These are phyloP conservation scores for Mycena rosella DNA, from an alignment of 768 basidiomycete genomes.

Conservation along the genomic window DNA sequence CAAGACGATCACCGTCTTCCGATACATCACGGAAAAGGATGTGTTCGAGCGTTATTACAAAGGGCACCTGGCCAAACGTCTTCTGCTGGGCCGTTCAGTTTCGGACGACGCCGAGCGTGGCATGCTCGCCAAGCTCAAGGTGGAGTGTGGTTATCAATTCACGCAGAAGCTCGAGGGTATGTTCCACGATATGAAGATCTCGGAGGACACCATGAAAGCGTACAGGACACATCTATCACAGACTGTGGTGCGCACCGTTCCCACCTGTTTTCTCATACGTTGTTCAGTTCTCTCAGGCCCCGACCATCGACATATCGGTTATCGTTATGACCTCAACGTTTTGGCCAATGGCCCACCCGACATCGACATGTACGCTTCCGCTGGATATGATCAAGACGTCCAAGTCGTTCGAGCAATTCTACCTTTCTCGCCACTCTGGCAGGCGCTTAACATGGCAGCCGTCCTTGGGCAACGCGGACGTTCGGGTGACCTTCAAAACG, in stretches of 20 bases:
- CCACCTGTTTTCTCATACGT: background rate
- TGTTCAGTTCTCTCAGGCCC: conserved; percentile 61
- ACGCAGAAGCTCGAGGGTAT: conserved; percentile 98
- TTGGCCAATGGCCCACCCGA: conserved; percentile 88
- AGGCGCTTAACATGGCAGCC: conserved; percentile 94
- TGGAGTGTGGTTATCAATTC: conserved; percentile 96
- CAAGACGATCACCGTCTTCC: conserved; percentile 96
- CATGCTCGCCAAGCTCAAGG: conserved; percentile 97
- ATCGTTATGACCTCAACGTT: conserved; percentile 96
- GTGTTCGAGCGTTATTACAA: conserved; percentile 99
- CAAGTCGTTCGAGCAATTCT: conserved; percentile 90
- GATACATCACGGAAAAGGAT: conserved; percentile 95
- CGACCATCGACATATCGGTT: conserved; percentile 85
- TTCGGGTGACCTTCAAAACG: conserved; percentile 83
- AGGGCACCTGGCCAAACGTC: conserved; percentile 91
- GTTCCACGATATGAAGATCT: conserved; percentile 97
- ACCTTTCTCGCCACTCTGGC: conserved; percentile 90
- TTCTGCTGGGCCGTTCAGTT: conserved; percentile 87
- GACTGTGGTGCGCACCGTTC: conserved; percentile 63
- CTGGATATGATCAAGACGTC: conserved; percentile 71
- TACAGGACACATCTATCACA: conserved; percentile 75
- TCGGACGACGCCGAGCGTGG: conserved; percentile 98
- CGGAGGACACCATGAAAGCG: conserved; percentile 81
- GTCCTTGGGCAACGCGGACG: conserved; percentile 90
- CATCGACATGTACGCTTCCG: conserved; percentile 77